Percentiles rank a stretch among this genome's conserved stretches.
phyloP scores from a whole-genome alignment of 108 stramenopile species.

The Fistulifera solaris region DNA sequence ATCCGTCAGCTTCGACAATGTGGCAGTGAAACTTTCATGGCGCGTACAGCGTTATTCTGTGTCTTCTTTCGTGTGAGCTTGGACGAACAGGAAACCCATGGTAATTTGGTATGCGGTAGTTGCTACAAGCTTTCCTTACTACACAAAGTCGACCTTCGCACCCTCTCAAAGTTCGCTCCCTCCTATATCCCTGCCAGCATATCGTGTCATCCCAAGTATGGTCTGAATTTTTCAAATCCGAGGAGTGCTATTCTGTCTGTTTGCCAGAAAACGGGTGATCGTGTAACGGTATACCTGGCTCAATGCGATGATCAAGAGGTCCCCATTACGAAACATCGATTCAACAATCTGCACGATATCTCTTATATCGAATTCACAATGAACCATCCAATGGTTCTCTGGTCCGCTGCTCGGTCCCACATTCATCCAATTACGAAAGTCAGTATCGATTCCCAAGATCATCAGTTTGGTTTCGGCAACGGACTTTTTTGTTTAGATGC shows the following conservation, averaged over 20 bases:
- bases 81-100: too few relatives aligned
- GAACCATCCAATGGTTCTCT: conserved; percentile 47
- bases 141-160: conserved; percentile 47
- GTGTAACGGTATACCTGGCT: conserved; percentile 12
- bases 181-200: conserved; percentile 42
- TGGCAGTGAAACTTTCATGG: conserved; percentile 22
- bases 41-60: conserved; percentile 36
- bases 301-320: conserved; percentile 12
- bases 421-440: conserved; percentile 27
- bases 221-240: conserved; percentile 24
- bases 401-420: conserved; percentile 34
- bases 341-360: conserved; percentile 29
- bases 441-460: conserved; percentile 5
- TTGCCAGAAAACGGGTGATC: conserved; percentile 2
- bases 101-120: neutral
- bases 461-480: conserved; percentile 31
- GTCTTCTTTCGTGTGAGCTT: conserved; percentile 16
- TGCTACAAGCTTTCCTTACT: conserved; percentile 29
- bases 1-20: conserved; percentile 55
- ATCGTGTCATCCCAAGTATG: conserved; percentile 49
- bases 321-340: conserved; percentile 17
- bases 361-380: conserved; percentile 29
- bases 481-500: conserved; percentile 62
- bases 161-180: conserved; percentile 11
- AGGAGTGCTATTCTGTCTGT: conserved; percentile 40